Percentiles rank a stretch among this genome's conserved stretches.
These are phyloP conservation scores for Triticum aestivum DNA, from an alignment of 176 grass and related monocot genomes.

Conservation along the genomic window IWGSC_CS_RefSeq_v2.1 NC_057798.1:779855387-779855886, in stretches of 20 bases:
- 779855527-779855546: constrained; percentile 69
- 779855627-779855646: neutral
- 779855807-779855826: neutral
- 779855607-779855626: neutral
- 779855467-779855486: constrained; percentile 65
- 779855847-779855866: constrained; percentile 1
- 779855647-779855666: neutral
- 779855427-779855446: constrained; percentile 50
- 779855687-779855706: neutral
- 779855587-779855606: neutral
- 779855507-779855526: constrained; percentile 98
- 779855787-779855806: neutral
- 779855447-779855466: constrained; percentile 78
- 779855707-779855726: neutral
- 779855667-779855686: neutral
- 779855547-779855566: constrained; percentile 30
- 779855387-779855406: constrained; percentile 95
- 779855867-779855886: neutral
- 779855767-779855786: neutral
- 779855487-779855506: constrained; percentile 87
- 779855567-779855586: constrained; percentile 4
- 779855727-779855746: neutral
- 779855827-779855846: neutral
- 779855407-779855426: constrained; percentile 91
- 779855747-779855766: neutral